These are phyloP conservation scores for Torrubiella hemipterigena DNA, from an alignment of 2,329 filamentous ascomycete genomes.

Conservation along the genomic window DNA sequence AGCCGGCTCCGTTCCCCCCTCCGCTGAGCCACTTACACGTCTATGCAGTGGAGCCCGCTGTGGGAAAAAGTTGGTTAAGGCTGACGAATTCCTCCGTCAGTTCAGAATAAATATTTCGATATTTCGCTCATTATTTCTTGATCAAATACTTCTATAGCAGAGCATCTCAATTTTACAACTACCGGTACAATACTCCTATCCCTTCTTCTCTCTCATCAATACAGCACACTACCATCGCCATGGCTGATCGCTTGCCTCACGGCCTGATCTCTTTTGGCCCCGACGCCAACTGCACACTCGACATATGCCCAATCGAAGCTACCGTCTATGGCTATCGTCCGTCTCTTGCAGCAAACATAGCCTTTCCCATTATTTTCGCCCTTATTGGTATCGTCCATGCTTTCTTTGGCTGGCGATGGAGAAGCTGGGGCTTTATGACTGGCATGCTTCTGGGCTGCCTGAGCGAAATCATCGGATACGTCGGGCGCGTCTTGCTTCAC, in stretches of 20 bases:
- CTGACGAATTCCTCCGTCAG: no score
- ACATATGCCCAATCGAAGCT: conserved; percentile 30
- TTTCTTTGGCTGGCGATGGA: conserved; percentile 33
- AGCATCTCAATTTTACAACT: no score
- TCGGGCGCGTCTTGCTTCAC: conserved; percentile 44
- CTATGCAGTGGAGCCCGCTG: no score
- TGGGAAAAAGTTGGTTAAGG: no score
- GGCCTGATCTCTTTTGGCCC: conserved; percentile 26
- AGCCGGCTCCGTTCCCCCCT: no score
- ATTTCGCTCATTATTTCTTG: no score
- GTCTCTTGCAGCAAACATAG: conserved; percentile 37
- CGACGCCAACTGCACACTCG: conserved; percentile 32
- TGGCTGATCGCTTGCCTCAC: neutral
- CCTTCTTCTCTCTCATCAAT: no score
- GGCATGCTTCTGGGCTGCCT: conserved; percentile 44
- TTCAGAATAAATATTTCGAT: neutral
- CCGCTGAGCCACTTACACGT: no score
- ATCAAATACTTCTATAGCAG: no score
- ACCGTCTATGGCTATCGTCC: conserved; percentile 44
- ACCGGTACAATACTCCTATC: no score
- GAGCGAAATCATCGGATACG: conserved; percentile 50
- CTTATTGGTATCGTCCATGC: conserved; percentile 27
- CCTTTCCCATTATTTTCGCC: conserved; percentile 38
- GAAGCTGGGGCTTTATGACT: conserved; percentile 32
- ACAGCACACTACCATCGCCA: no score